Conservation (phyloP, 148 eudicot species). For the Beta vulgaris region DNA sequence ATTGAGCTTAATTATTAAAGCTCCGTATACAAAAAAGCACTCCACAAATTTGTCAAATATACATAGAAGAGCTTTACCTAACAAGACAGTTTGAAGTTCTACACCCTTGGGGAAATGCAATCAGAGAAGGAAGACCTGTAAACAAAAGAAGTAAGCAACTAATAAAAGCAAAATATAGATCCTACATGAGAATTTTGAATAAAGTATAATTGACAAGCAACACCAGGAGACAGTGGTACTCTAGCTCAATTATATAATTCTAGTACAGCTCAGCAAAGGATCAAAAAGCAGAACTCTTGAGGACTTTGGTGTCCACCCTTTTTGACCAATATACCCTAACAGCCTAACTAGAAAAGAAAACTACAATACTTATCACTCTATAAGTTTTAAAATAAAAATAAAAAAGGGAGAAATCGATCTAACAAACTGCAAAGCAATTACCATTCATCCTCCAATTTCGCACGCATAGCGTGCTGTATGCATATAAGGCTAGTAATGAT, state of each 20-base stretch:
- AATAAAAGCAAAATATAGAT: conserved; percentile 3
- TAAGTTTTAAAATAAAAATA: too few relatives aligned
- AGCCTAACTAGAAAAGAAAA: too few relatives aligned
- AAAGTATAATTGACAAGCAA: not conserved
- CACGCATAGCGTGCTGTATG: too few relatives aligned
- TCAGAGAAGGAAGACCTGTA: conserved; percentile 71
- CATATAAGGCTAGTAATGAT: too few relatives aligned
- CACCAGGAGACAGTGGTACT: not conserved
- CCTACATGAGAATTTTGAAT: not conserved
- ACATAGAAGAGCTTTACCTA: conserved; percentile 49
- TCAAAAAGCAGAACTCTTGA: too few relatives aligned
- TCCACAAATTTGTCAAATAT: conserved; percentile 6
- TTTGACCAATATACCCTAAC: too few relatives aligned
- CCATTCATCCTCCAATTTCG: too few relatives aligned
- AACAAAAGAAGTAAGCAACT: conserved; percentile 2
- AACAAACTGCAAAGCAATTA: too few relatives aligned
- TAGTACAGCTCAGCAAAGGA: not conserved
- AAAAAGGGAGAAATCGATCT: too few relatives aligned
- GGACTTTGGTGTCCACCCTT: too few relatives aligned
- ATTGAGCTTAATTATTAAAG: not conserved
- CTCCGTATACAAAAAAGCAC: not conserved
- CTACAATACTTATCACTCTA: too few relatives aligned
- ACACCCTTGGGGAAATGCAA: conserved; percentile 81
- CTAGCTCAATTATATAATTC: not conserved
- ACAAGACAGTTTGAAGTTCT: conserved; percentile 56